These are phyloP conservation scores for Cucurbita maxima DNA, from an alignment of 306 rosid species.

Conservation along the genomic window DNA sequence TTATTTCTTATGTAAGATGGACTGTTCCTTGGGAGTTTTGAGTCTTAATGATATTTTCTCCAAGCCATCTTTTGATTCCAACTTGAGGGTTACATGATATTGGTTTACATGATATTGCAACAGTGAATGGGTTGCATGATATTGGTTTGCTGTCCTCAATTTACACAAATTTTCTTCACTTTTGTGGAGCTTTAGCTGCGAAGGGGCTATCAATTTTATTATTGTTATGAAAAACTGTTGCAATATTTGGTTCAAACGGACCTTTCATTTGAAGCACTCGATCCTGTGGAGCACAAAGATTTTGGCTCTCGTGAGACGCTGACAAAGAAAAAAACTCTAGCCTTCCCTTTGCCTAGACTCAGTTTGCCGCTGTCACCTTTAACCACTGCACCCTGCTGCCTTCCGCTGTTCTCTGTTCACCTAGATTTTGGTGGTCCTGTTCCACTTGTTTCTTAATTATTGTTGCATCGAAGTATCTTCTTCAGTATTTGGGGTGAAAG, in stretches of 20 bases:
- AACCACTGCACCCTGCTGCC: too few relatives aligned
- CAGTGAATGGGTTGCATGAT: neutral
- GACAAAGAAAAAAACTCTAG: too few relatives aligned
- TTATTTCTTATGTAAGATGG: neutral
- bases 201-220: neutral
- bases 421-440: too few relatives aligned
- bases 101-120: neutral
- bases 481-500: too few relatives aligned
- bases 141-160: neutral
- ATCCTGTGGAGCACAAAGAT: too few relatives aligned
- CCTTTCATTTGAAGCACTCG: too few relatives aligned
- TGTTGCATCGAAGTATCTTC: too few relatives aligned
- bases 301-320: too few relatives aligned
- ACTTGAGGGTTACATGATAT: neutral
- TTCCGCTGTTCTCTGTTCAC: too few relatives aligned
- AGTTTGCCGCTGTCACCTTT: too few relatives aligned
- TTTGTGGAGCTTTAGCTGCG: neutral
- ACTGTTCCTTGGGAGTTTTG: neutral
- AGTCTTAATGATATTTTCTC: neutral
- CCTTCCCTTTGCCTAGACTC: too few relatives aligned
- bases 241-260: neutral
- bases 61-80: neutral
- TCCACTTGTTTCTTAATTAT: too few relatives aligned
- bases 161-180: neutral
- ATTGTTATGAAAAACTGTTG: neutral